phyloP scores from a whole-genome alignment of 805 yeast genomes.

The Candida chauliodis region DNA sequence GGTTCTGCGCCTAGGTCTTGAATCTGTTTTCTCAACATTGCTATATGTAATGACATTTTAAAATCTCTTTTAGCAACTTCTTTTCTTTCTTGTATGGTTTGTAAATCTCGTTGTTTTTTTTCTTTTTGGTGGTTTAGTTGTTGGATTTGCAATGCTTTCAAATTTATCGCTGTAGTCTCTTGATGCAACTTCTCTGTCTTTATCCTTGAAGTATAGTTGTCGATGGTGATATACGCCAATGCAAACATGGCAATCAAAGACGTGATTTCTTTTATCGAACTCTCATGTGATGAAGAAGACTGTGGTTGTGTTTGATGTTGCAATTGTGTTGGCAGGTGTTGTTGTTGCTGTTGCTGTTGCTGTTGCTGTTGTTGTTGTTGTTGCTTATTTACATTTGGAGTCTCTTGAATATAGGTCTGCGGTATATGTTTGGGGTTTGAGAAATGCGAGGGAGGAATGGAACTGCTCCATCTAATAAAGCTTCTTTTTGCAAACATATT shows the following conservation, averaged over 20 bases:
- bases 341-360: too few relatives aligned
- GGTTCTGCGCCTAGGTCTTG: constrained; percentile 58
- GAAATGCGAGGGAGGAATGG: constrained; percentile 23
- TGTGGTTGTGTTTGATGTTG: constrained; percentile 5
- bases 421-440: constrained; percentile 19
- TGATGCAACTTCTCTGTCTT: constrained; percentile 31
- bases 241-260: constrained; percentile 41
- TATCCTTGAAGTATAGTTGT: constrained; percentile 43
- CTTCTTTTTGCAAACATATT: background rate
- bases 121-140: constrained; percentile 49
- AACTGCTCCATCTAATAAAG: background rate
- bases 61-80: constrained; percentile 45
- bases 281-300: constrained; percentile 6
- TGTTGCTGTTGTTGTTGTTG: background rate
- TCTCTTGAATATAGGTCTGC: constrained; percentile 11
- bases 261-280: constrained; percentile 34
- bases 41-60: constrained; percentile 66
- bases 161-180: constrained; percentile 35
- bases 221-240: constrained; percentile 48
- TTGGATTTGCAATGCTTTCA: constrained; percentile 36
- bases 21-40: constrained; percentile 59
- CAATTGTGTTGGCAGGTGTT: background rate
- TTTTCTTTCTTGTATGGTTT: constrained; percentile 50
- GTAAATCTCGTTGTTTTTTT: constrained; percentile 50
- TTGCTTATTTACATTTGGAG: background rate